phyloP scores from a whole-genome alignment of 805 yeast species.

The Maudiozyma pseudohumilis region DNA sequence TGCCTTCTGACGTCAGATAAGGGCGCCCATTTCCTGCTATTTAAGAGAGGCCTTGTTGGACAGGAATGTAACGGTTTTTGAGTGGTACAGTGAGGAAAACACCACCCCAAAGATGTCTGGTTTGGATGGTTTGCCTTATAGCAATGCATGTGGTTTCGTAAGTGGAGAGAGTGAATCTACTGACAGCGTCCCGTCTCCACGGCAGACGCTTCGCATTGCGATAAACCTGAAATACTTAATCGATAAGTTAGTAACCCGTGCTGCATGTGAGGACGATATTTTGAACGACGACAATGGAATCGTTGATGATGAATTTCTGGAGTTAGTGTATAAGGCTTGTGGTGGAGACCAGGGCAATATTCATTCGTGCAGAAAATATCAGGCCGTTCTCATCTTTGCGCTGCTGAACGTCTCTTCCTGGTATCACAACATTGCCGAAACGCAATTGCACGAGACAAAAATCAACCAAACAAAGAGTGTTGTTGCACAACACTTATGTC shows the following conservation, averaged over 20 bases:
- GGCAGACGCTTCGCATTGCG: slow-evolving; percentile 61
- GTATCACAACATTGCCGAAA: slow-evolving; percentile 52
- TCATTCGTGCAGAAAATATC: slow-evolving; percentile 50
- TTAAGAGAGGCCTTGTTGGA: no score
- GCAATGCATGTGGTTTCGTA: not conserved
- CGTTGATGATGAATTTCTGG: slow-evolving; percentile 47
- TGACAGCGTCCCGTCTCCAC: slow-evolving; percentile 40
- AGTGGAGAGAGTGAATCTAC: not conserved
- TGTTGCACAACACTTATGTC: slow-evolving; percentile 70
- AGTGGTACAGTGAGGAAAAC: no score
- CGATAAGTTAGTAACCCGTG: slow-evolving; percentile 61
- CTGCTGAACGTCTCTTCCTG: slow-evolving; percentile 68
- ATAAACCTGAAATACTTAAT: slow-evolving; percentile 63
- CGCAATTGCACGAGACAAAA: slow-evolving; percentile 59
- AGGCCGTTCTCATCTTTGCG: slow-evolving; percentile 59
- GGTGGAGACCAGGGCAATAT: slow-evolving; percentile 59
- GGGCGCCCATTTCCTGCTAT: no score
- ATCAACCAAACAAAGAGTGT: slow-evolving; percentile 49
- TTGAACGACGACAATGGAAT: slow-evolving; percentile 49
- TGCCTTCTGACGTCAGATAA: no score
- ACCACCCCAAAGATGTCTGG: no score
- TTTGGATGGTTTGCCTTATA: no score
- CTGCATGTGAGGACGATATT: slow-evolving; percentile 42
- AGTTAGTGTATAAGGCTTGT: slow-evolving; percentile 60
- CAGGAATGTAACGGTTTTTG: no score